Base-by-base conservation (phyloP, 495 filamentous ascomycete species). In the Astrothelium subdiscretum region DNA sequence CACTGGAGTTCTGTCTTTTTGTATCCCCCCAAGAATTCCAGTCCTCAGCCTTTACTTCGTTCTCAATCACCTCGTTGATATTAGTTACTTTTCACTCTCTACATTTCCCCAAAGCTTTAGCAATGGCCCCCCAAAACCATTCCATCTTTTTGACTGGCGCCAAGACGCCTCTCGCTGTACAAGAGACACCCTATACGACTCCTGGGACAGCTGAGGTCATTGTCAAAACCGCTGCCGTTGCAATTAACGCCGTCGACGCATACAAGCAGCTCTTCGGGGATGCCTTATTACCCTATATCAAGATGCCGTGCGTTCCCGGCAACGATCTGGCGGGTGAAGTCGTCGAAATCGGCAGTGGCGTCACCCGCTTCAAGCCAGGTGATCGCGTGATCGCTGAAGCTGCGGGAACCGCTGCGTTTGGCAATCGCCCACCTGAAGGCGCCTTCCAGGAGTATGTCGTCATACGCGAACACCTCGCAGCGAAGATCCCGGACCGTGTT, bases 361-460 rank as follows among this genome's bases (percentile, higher is more conserved):
- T 76, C 8, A 31, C 63, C 2, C 64, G 70, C 32, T 74, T 78
- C 62, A 72, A 71, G 59, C 71, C 70, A 32, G 77, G 75, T 8
- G 73, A 78, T 63, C 75, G 77, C 38, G 76, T 80, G 27, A 67
- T 75, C 54, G 77, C 74, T 48, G 68, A 75, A 8, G 32, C 61
- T 18, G 68, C 85, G 81, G 62, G 80, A 15, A 38, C 35, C 8
- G 15, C 35, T 15, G 35, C 8, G 8, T 38, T 38, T 15, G 35
- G 8, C 35, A 59, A 31, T 11, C n/a, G 31, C 6, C 10, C 58
- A 29, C 6, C 58, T 11, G 58, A 59, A 13, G 58, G 58, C 32
- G 58, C 58, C 26, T 59, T 59, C 58, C 58, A 59, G 58, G 26
- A 10, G 11, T 59, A 59, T 59, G 31, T 22, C 11, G 31, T 38